Evolutionary conservation across 2,329 filamentous ascomycete genomes (phyloP).

Genomic region (Stenocarpella maydis): DNA sequence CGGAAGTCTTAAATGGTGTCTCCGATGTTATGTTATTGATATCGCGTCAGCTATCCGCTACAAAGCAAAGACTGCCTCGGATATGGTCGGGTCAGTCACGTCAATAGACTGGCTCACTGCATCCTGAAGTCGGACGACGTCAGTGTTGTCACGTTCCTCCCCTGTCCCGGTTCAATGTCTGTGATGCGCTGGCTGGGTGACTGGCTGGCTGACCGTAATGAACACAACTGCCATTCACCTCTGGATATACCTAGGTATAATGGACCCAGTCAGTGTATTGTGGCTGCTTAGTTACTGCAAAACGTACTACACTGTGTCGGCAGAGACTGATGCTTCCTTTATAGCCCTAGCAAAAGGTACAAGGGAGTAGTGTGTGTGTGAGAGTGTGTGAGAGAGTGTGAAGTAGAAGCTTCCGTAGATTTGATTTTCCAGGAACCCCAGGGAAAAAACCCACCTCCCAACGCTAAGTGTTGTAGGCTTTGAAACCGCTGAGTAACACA

Average conservation of each 20-base stretch:
- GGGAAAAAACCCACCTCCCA: not conserved
- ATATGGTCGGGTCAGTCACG: not conserved
- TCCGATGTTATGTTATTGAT: not conserved
- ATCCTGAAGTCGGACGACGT: not conserved
- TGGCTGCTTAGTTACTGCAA: not conserved
- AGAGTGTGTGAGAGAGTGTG: not conserved
- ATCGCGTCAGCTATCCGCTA: not conserved
- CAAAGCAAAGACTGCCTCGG: not conserved
- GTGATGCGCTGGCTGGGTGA: not conserved
- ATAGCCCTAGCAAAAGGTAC: not conserved
- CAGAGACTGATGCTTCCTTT: not conserved
- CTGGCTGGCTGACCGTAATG: not conserved
- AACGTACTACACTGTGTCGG: no score
- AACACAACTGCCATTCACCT: not conserved
- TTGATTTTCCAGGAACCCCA: not conserved
- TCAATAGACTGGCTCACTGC: constrained; percentile 5
- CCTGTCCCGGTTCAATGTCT: not conserved
- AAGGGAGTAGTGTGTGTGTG: no score
- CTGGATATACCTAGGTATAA: not conserved
- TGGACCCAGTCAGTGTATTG: not conserved
- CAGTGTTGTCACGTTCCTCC: not conserved
- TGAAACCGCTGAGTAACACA: constrained; percentile 27
- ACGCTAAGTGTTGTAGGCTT: constrained; percentile 15
- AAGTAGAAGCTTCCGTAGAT: not conserved
- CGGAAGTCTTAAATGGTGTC: not conserved